phyloP scores from a whole-genome alignment of 805 yeast genomes.

The Ogataea minuta region DNA sequence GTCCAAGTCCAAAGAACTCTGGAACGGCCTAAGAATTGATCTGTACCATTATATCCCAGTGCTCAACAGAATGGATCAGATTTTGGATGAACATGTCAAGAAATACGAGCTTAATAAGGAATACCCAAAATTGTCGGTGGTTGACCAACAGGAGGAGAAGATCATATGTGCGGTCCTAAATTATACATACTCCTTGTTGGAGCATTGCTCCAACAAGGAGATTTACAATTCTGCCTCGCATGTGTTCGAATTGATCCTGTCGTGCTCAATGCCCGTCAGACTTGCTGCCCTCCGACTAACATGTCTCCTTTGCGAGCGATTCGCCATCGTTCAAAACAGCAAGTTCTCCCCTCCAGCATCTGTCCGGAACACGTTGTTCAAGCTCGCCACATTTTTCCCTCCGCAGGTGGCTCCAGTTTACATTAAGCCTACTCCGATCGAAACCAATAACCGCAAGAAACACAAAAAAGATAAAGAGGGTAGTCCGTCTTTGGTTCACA shows the following conservation, averaged over 20 bases:
- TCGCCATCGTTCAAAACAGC: conserved; percentile 43
- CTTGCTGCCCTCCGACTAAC: conserved; percentile 51
- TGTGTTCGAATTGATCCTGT: conserved; percentile 54
- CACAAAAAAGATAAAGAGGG: conserved; percentile 12
- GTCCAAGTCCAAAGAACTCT: conserved; percentile 22
- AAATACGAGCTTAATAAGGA: conserved; percentile 53
- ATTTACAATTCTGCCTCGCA: conserved; percentile 67
- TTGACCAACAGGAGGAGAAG: conserved; percentile 45
- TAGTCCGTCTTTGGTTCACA: conserved; percentile 21
- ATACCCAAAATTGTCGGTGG: conserved; percentile 43
- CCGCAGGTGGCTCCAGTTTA: conserved; percentile 35
- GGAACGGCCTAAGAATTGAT: conserved; percentile 41
- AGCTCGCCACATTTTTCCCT: conserved; percentile 45
- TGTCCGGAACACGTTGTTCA: conserved; percentile 45
- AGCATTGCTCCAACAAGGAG: conserved; percentile 64
- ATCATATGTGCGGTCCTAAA: conserved; percentile 51
- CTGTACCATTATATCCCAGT: conserved; percentile 75
- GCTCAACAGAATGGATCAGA: conserved; percentile 69
- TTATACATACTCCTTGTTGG: conserved; percentile 62
- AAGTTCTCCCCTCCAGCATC: conserved; percentile 44
- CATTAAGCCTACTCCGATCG: conserved; percentile 15
- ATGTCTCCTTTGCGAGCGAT: conserved; percentile 61
- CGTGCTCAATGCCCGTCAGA: conserved; percentile 59
- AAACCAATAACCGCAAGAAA: conserved; percentile 29
- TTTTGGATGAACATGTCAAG: conserved; percentile 52